phyloP scores from a whole-genome alignment of 1,139 yeast species.

The Hemisphaericaspora subhashii region DNA sequence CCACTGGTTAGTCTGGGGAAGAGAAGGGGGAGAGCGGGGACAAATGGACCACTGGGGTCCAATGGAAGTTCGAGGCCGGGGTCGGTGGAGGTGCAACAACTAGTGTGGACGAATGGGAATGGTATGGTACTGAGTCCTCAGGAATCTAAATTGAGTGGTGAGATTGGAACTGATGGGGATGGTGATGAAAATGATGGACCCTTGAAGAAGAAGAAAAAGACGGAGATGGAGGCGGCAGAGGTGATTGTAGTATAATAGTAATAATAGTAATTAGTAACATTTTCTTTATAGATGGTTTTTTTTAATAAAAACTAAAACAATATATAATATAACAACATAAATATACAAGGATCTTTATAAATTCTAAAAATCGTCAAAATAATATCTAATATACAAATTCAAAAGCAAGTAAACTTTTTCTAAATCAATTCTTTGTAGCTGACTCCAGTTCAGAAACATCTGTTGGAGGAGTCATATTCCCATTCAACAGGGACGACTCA shows the following conservation, averaged over 20 bases:
- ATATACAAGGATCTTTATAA: background rate
- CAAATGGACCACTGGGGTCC: slow-evolving; percentile 17
- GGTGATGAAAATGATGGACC: too few species aligned
- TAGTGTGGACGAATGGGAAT: too few species aligned
- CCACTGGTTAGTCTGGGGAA: slow-evolving; percentile 29
- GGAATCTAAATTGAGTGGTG: too few species aligned
- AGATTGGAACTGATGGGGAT: too few species aligned
- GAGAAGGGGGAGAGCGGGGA: slow-evolving; percentile 2
- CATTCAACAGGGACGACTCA: background rate
- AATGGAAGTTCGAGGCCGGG: slow-evolving; percentile 34
- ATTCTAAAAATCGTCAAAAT: background rate
- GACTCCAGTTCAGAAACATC: slow-evolving; percentile 6
- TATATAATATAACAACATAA: background rate
- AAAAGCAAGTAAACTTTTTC: background rate
- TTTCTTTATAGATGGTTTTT: background rate
- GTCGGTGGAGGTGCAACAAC: slow-evolving; percentile 31
- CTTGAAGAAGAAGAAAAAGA: too few species aligned
- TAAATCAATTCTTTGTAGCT: background rate
- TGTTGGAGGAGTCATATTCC: slow-evolving; percentile 8
- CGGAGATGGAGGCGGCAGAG: too few species aligned
- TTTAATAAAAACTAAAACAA: too few species aligned
- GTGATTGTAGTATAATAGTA: too few species aligned
- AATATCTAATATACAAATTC: background rate
- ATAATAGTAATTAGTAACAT: too few species aligned
- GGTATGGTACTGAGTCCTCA: too few species aligned